Evolutionary conservation across 441 rosid species (phyloP).

Genomic region (Pelargonium cotyledonis): DNA sequence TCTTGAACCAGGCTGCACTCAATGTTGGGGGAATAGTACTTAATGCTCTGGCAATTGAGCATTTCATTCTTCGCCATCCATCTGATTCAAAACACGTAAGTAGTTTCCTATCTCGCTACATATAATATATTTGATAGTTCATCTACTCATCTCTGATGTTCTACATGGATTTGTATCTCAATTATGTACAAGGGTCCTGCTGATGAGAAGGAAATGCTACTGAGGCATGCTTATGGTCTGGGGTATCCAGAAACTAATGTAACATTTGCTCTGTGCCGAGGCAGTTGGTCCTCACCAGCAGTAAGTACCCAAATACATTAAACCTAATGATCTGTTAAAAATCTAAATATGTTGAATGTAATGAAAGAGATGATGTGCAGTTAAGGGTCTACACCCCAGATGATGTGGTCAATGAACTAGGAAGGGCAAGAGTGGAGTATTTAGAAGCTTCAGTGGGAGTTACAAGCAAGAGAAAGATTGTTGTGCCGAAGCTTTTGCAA

Average conservation of each 20-base stretch:
- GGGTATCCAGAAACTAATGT: constrained; percentile 84
- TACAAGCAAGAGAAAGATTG: constrained; percentile 71
- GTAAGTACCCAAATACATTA: constrained; percentile 35
- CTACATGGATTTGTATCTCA: too few relatives aligned
- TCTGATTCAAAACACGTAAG: constrained; percentile 57
- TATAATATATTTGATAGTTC: too few relatives aligned
- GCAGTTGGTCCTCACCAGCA: constrained; percentile 91
- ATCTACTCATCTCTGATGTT: too few relatives aligned
- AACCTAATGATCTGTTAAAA: neutral
- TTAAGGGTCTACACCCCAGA: constrained; percentile 68
- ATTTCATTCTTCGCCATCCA: constrained; percentile 81
- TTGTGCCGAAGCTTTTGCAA: constrained; percentile 72
- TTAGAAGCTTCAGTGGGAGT: constrained; percentile 72
- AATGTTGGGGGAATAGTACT: constrained; percentile 88
- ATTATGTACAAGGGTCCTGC: constrained; percentile 36
- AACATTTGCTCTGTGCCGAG: constrained; percentile 85
- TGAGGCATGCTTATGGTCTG: constrained; percentile 66
- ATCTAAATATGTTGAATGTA: neutral
- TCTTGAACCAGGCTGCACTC: constrained; percentile 49
- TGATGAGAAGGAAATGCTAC: constrained; percentile 75
- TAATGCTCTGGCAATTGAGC: constrained; percentile 84
- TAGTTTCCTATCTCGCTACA: neutral
- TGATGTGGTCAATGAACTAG: constrained; percentile 59
- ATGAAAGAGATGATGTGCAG: constrained; percentile 32
- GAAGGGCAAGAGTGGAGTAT: constrained; percentile 65